phyloP scores from a whole-genome alignment of 2,329 filamentous ascomycete genomes.

The Penicillium italicum region DNA sequence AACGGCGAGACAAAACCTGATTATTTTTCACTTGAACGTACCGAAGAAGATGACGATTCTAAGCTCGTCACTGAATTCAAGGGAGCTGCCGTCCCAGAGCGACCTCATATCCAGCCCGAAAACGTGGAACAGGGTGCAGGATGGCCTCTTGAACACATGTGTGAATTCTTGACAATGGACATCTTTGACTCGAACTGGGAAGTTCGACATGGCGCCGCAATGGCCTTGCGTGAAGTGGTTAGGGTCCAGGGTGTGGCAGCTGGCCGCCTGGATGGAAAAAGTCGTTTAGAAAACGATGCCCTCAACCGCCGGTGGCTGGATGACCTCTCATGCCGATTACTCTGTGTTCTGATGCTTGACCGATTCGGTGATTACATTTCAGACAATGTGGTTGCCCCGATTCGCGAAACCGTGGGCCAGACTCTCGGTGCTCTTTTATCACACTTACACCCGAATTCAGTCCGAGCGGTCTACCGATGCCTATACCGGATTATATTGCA shows the following conservation, averaged over 20 bases:
- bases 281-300: conserved; percentile 68
- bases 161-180: conserved; percentile 89
- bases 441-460: conserved; percentile 73
- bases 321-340: conserved; percentile 89
- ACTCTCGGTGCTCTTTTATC: conserved; percentile 84
- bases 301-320: conserved; percentile 86
- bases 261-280: conserved; percentile 69
- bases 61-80: conserved; percentile 97
- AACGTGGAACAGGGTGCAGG: conserved; percentile 72
- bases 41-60: conserved; percentile 77
- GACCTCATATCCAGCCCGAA: conserved; percentile 78
- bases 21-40: conserved; percentile 84
- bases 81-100: conserved; percentile 73
- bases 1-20: conserved; percentile 66
- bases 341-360: conserved; percentile 95
- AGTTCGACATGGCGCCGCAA: conserved; percentile 89
- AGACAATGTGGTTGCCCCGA: conserved; percentile 93
- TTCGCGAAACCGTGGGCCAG: conserved; percentile 91
- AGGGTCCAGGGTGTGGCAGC: conserved; percentile 88
- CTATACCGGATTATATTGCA: conserved; percentile 91
- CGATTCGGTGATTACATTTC: conserved; percentile 97
- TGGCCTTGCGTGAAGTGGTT: conserved; percentile 87
- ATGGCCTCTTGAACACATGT: conserved; percentile 93
- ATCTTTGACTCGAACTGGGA: conserved; percentile 94
- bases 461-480: conserved; percentile 78